Conservation (phyloP, 345 rosid species). For the Clausena lansium region DNA sequence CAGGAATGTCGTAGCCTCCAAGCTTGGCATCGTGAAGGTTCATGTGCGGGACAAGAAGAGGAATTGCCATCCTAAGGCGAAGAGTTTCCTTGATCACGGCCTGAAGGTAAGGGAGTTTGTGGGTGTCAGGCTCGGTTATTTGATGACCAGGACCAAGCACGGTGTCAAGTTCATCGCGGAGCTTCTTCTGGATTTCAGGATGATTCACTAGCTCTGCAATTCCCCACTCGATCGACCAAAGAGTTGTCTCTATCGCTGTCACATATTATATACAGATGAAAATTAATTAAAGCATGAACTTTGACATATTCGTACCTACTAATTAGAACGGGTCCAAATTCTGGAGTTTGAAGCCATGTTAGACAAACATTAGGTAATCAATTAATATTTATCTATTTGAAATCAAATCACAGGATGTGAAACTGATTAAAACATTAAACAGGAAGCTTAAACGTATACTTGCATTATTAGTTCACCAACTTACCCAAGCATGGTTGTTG, state of each 20-base stretch:
- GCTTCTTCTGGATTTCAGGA: conserved; percentile 75
- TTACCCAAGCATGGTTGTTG: too few species aligned
- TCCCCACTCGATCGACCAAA: conserved; percentile 98
- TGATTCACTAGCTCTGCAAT: conserved; percentile 94
- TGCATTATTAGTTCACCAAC: too few species aligned
- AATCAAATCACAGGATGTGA: too few species aligned
- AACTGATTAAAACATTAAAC: too few species aligned
- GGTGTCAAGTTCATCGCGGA: conserved; percentile 71
- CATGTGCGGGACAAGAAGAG: conserved; percentile 98
- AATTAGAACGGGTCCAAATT: too few species aligned
- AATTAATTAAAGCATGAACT: too few species aligned
- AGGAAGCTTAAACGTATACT: too few species aligned
- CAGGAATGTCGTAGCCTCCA: conserved; percentile 78
- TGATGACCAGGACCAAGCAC: conserved; percentile 70
- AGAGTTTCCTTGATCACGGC: conserved; percentile 96
- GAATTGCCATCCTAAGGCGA: conserved; percentile 90
- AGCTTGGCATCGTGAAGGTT: conserved; percentile 95
- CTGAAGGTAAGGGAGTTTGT: conserved; percentile 83
- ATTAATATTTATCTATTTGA: too few species aligned
- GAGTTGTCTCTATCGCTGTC: conserved; percentile 93
- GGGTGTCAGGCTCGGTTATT: conserved; percentile 81
- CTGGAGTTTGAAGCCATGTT: too few species aligned
- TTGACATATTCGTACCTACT: too few species aligned
- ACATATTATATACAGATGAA: too few species aligned
- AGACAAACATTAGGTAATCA: too few species aligned